Conservation (phyloP, 2,329 filamentous ascomycete species). For the Hymenoscyphus scutula region DNA sequence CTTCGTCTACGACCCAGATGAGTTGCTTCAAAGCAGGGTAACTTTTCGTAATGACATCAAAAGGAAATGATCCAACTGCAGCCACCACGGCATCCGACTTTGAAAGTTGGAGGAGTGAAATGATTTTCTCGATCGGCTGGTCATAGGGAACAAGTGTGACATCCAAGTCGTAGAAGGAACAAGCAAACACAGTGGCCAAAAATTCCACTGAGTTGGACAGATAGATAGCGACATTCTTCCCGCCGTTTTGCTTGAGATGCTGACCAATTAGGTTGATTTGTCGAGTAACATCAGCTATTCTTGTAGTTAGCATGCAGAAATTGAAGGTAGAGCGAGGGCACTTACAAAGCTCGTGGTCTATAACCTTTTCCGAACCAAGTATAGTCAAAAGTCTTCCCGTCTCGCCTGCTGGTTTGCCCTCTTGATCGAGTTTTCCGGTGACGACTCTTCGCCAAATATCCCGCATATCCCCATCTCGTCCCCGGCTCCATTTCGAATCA, state of each 20-base stretch:
- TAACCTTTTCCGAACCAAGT: constrained; percentile 68
- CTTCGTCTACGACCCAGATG: constrained; percentile 90
- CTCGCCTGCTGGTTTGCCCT: constrained; percentile 58
- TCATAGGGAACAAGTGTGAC: constrained; percentile 85
- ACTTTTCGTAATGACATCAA: constrained; percentile 67
- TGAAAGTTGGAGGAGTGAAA: constrained; percentile 69
- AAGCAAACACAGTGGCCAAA: constrained; percentile 78
- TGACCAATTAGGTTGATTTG: constrained; percentile 86
- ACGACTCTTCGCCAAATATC: constrained; percentile 83
- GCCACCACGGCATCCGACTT: constrained; percentile 81
- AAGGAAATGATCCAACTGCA: constrained; percentile 80
- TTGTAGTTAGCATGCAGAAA: constrained; percentile 21
- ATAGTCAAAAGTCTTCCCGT: constrained; percentile 74
- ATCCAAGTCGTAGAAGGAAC: constrained; percentile 77
- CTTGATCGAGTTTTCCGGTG: constrained; percentile 60
- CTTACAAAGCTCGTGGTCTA: constrained; percentile 67
- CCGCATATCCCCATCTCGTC: constrained; percentile 83
- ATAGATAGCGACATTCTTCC: constrained; percentile 80
- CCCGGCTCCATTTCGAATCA: constrained; percentile 77
- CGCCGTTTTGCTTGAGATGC: constrained; percentile 68
- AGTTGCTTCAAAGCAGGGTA: constrained; percentile 73
- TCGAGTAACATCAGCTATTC: constrained; percentile 67
- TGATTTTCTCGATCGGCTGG: constrained; percentile 64
- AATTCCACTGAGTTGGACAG: constrained; percentile 92
- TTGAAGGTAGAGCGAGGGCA: constrained; percentile 6